A percentile compares a stretch with the other conserved stretches of the same genome.
These are phyloP conservation scores for Hemisphaericaspora xylanilytica DNA, from an alignment of 1,139 yeast species.

Conservation along the genomic window DNA sequence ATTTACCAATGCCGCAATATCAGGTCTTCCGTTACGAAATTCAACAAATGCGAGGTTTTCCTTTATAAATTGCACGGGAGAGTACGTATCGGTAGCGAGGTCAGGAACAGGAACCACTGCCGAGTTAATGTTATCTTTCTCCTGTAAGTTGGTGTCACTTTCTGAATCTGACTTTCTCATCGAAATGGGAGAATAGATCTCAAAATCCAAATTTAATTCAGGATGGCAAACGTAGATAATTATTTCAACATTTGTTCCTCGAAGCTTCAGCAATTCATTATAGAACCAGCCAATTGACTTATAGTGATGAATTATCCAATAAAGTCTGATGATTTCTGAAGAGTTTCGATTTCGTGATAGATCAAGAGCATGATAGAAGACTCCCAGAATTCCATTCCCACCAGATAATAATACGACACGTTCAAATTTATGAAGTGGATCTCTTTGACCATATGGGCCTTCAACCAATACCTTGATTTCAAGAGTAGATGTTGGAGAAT, in stretches of 20 bases:
- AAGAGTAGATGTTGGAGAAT: constrained; percentile 3
- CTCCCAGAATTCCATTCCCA: constrained; percentile 27
- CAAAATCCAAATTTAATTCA: constrained; percentile 7
- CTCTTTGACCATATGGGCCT: constrained; percentile 27
- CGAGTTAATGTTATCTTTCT: not conserved
- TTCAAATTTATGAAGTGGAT: constrained; percentile 20
- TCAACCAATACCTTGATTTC: constrained; percentile 25
- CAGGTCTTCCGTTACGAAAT: constrained; percentile 42
- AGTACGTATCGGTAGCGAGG: too few species aligned
- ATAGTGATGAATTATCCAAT: constrained; percentile 50
- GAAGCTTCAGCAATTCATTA: constrained; percentile 24
- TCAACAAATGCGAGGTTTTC: constrained; percentile 26
- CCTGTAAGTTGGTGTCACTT: not conserved
- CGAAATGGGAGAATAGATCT: not conserved
- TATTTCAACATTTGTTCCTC: constrained; percentile 32
- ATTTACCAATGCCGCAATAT: constrained; percentile 25
- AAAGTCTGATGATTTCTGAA: constrained; percentile 30
- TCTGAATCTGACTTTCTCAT: constrained; percentile 1
- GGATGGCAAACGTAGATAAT: constrained; percentile 31
- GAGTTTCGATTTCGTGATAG: constrained; percentile 12
- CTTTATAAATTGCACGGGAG: not conserved
- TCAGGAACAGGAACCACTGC: not conserved
- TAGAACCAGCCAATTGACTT: constrained; percentile 31
- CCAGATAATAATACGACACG: constrained; percentile 21
- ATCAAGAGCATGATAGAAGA: constrained; percentile 31